Evolutionary conservation across 179 eudicot species (phyloP).

Genomic region (Nepenthes alata): DNA sequence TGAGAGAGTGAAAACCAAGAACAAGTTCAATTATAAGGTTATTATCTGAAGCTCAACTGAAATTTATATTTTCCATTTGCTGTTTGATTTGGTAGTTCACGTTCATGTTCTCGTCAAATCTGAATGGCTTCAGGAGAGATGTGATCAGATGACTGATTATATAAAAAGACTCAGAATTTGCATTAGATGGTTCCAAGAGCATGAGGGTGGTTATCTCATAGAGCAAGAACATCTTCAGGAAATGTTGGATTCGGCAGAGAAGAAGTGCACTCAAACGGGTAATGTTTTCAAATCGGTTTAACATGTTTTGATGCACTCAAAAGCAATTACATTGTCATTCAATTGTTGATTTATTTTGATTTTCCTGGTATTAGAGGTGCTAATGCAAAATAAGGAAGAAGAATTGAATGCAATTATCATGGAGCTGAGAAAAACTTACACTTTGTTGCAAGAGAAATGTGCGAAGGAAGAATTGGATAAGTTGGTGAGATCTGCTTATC

Average conservation of each 20-base stretch:
- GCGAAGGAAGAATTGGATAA: constrained; percentile 63
- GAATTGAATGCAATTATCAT: constrained; percentile 72
- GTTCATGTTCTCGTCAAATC: constrained; percentile 4
- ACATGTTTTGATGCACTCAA: neutral
- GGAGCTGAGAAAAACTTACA: constrained; percentile 54
- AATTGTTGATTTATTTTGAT: neutral
- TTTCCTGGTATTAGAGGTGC: constrained; percentile 35
- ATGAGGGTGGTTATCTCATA: constrained; percentile 51
- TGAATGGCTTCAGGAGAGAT: constrained; percentile 51
- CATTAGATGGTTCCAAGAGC: constrained; percentile 81
- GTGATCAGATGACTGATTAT: constrained; percentile 80
- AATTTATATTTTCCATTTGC: neutral
- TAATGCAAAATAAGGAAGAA: constrained; percentile 72
- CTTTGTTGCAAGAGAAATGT: constrained; percentile 54
- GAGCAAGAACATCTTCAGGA: constrained; percentile 59
- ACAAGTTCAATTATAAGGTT: constrained; percentile 72
- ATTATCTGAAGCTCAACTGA: neutral
- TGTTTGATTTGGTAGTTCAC: neutral
- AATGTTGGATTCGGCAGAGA: constrained; percentile 52
- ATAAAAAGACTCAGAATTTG: constrained; percentile 81
- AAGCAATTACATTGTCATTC: neutral
- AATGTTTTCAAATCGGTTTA: constrained; percentile 9
- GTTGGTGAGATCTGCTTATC: constrained; percentile 35
- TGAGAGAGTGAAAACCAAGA: constrained; percentile 74
- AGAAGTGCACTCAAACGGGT: constrained; percentile 68